These are phyloP conservation scores for Talaromyces liani DNA, from an alignment of 495 filamentous ascomycete species.

Conservation along the genomic window DNA sequence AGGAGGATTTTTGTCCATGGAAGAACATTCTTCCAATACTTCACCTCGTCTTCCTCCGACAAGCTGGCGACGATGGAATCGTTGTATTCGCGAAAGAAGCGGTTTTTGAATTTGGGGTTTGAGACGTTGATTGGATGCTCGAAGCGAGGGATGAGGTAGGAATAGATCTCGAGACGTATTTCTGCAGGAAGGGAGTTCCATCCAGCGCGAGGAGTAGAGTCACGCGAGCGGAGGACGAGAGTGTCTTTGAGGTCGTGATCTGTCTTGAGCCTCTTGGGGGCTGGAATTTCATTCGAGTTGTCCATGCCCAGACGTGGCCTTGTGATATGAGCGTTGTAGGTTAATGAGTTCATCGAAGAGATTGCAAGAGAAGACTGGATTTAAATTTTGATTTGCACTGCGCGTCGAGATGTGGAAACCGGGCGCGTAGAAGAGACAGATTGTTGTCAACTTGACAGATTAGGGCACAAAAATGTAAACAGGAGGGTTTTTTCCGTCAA, in stretches of 20 bases:
- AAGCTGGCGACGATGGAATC: neutral
- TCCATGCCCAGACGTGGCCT: neutral
- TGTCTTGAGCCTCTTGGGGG: neutral
- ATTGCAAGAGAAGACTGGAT: neutral
- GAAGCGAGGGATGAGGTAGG: neutral
- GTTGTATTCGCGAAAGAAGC: neutral
- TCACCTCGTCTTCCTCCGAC: neutral
- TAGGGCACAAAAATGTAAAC: neutral
- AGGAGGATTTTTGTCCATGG: neutral
- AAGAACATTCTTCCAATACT: neutral
- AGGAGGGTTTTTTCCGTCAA: neutral
- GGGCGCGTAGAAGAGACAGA: neutral
- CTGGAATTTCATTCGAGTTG: neutral
- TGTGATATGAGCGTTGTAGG: neutral
- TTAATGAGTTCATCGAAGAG: neutral
- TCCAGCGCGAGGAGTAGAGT: neutral
- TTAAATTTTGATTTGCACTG: neutral
- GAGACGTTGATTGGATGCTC: neutral
- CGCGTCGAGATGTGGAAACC: neutral
- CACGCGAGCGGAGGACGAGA: neutral
- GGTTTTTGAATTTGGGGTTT: neutral
- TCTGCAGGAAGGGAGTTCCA: neutral
- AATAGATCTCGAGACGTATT: neutral
- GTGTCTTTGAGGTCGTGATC: neutral
- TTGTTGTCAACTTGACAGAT: neutral